Evolutionary conservation across 495 filamentous ascomycete genomes (phyloP), one percentile per base, ranked within the genome.

Genomic region (Bombardia bombarda): DNA sequence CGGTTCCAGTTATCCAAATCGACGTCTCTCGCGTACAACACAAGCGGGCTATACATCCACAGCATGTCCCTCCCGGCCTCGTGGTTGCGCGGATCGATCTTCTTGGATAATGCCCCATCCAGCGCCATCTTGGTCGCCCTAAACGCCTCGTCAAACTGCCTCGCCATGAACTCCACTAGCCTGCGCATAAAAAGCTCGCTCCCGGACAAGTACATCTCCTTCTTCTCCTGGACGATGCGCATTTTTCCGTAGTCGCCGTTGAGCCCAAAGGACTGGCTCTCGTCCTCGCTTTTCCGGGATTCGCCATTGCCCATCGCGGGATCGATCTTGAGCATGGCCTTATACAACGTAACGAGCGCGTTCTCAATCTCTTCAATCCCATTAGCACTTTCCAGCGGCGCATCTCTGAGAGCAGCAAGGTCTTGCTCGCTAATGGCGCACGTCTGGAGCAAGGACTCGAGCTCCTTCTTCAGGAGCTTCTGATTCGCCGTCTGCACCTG

Each of bases 401-500:
- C 83, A 33, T 80, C 74, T 41, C 76, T 79, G 31, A 97, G 71
- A 7, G 85, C 74, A 17, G 78, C 75, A 17, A 97, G 70, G 45
- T 93, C 80, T 16, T 75, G 61, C 4, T 78, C 65, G 16, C 86
- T 86, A 22, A 97, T 94, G 13, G 87, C 89, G 32, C 95, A 87
- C 0, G 84, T 95, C 38, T 86, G 79, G 32, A 98, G 69, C 14
- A 98, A 67, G 5, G 73, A 76, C 46, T 90, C 77, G 3, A 98
- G 71, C 60, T 98, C 92, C 34, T 78, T 86, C 56, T 89, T 87
- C 20, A 98, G 75, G 24, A 94, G 77, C 64, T 93, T 95, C 63
- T 98, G 93, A 55, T 98, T 98, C 17, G 93, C 89, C 16, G 90
- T 87, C 60, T 96, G 90, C 16, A 98, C 89, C 55, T 97, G 93